Conservation (phyloP, 768 basidiomycete genomes). For the Dacryopinax spathularia region DNA sequence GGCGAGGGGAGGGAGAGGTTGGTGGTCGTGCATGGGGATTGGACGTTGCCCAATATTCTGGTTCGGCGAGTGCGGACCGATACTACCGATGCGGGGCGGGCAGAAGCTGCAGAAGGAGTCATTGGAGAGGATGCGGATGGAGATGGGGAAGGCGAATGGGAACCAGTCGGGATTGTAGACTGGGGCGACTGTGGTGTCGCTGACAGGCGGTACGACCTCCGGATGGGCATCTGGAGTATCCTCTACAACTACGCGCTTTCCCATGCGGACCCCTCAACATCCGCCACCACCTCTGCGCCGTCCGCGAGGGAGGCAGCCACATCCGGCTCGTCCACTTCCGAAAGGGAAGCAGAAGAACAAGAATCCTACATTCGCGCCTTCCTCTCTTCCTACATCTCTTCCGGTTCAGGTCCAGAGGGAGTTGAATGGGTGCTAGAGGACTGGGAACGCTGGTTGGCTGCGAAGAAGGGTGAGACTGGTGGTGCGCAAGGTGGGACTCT, state of each 20-base stretch:
- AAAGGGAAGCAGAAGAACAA: background rate
- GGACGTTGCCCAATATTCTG: background rate
- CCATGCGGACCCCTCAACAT: no score
- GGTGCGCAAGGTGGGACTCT: no score
- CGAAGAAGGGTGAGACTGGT: background rate
- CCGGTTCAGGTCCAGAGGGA: background rate
- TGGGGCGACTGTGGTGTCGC: background rate
- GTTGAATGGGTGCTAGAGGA: background rate
- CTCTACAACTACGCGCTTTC: background rate
- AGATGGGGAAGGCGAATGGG: background rate
- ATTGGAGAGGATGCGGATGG: background rate
- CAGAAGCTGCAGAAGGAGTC: background rate
- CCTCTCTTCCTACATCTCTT: background rate
- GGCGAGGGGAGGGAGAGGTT: background rate
- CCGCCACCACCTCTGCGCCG: background rate
- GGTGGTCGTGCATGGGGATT: background rate
- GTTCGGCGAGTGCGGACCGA: background rate
- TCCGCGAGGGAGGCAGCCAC: background rate
- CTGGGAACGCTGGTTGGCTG: background rate
- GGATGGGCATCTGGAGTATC: background rate
- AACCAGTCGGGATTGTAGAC: background rate
- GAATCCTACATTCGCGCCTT: background rate
- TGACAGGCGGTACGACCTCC: background rate
- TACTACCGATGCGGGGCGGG: no score
- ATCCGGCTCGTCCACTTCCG: no score